Evolutionary conservation across 2,329 filamentous ascomycete species (phyloP).

Genomic region (Aspergillus piperis): DNA sequence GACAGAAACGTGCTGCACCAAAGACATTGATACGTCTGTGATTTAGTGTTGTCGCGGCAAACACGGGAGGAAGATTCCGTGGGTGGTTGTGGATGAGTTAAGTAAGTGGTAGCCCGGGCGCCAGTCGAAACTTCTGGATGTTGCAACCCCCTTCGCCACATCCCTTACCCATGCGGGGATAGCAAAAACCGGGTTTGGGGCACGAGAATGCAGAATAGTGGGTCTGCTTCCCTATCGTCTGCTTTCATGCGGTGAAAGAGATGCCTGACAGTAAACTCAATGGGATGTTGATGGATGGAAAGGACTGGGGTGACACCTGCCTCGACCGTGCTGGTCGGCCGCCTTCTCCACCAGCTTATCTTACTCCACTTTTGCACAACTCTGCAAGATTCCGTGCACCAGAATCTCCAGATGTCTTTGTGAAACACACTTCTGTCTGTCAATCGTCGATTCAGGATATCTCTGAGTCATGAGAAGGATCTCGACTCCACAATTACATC

Average conservation of each 20-base stretch:
- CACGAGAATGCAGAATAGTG: neutral
- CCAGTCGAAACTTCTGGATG: neutral
- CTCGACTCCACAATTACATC: neutral
- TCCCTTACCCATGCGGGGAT: neutral
- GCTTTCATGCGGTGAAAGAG: neutral
- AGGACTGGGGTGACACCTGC: neutral
- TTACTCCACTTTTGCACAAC: neutral
- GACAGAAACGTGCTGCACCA: conserved; percentile 54
- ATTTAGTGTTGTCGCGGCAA: neutral
- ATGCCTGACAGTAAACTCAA: neutral
- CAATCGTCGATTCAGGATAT: neutral
- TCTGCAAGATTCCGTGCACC: neutral
- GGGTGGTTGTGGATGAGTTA: neutral
- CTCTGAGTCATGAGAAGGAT: neutral
- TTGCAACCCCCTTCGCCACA: neutral
- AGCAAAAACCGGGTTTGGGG: neutral
- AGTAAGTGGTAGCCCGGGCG: neutral
- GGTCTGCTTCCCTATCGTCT: neutral
- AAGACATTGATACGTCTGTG: conserved; percentile 44
- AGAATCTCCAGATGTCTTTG: too few species aligned
- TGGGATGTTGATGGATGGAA: neutral
- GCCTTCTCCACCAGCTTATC: neutral
- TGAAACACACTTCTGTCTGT: neutral
- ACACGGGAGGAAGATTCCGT: neutral
- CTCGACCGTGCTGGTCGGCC: neutral